These are phyloP conservation scores for Tulasnella sp. DNA, from an alignment of 768 basidiomycete species.

Conservation along the genomic window DNA sequence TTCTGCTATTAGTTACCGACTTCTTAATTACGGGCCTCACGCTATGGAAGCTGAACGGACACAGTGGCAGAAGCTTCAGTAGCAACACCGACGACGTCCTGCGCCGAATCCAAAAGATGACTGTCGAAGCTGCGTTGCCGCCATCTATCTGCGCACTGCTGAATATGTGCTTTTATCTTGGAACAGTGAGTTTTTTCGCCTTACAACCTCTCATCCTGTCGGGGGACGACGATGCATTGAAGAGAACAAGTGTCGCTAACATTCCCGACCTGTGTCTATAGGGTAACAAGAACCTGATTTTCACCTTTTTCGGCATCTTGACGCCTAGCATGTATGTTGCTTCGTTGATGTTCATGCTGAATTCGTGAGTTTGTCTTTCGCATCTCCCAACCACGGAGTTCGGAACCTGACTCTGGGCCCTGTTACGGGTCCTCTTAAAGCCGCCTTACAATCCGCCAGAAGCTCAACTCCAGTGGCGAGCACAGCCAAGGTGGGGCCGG, in stretches of 20 bases:
- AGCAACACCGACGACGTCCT: slow-evolving; percentile 17
- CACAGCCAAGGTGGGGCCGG: neutral
- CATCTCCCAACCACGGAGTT: neutral
- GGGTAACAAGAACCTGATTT: slow-evolving; percentile 4
- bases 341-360: slow-evolving; percentile 17
- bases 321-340: slow-evolving; percentile 16
- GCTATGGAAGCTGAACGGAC: neutral
- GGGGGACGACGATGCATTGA: neutral
- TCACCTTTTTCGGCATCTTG: neutral
- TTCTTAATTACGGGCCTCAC: slow-evolving; percentile 2
- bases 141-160: slow-evolving; percentile 1
- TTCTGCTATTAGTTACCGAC: slow-evolving; percentile 7
- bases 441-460: neutral
- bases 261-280: neutral
- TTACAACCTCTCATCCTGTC: no score
- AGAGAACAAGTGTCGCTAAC: neutral
- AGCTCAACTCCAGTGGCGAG: neutral
- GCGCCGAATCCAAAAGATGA: neutral
- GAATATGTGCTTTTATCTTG: neutral
- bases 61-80: neutral
- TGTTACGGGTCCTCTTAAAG: neutral
- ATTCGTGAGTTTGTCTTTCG: slow-evolving; percentile 1
- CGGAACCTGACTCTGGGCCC: neutral
- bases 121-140: slow-evolving; percentile 3
- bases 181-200: neutral